Conservation (phyloP, 768 basidiomycete species). For the Sarcomyxa edulis region DNA sequence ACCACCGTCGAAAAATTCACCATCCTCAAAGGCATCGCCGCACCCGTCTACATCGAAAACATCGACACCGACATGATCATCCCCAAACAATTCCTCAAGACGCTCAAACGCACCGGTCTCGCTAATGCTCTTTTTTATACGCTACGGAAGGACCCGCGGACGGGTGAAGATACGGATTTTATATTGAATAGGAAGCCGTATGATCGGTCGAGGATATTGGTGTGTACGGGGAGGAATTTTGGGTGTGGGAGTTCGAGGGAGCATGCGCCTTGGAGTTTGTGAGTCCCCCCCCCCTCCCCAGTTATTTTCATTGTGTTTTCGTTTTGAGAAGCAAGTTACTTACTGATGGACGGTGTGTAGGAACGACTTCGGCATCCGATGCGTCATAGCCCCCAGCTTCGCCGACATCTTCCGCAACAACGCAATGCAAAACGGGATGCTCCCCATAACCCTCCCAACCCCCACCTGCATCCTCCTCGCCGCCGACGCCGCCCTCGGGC, state of each 20-base stretch:
- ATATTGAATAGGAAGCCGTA: slow-evolving; percentile 79
- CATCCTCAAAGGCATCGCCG: slow-evolving; percentile 67
- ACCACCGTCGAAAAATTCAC: slow-evolving; percentile 59
- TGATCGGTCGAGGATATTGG: slow-evolving; percentile 69
- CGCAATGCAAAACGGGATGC: slow-evolving; percentile 91
- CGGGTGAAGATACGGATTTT: slow-evolving; percentile 80
- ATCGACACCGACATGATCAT: slow-evolving; percentile 95
- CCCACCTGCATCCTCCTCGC: slow-evolving; percentile 69
- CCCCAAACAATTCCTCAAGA: slow-evolving; percentile 92
- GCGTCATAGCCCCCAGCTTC: slow-evolving; percentile 83
- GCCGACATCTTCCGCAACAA: slow-evolving; percentile 91
- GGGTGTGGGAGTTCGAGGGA: slow-evolving; percentile 89
- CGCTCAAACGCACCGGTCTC: slow-evolving; percentile 84
- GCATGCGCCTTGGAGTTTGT: slow-evolving; percentile 88
- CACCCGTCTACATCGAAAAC: slow-evolving; percentile 77
- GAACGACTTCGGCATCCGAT: slow-evolving; percentile 87
- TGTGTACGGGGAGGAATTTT: slow-evolving; percentile 86
- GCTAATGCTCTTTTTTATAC: slow-evolving; percentile 79
- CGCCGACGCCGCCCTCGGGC: slow-evolving; percentile 69
- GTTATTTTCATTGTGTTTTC: background rate
- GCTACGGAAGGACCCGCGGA: slow-evolving; percentile 72
- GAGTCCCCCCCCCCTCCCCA: slow-evolving; percentile 23
- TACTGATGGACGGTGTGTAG: slow-evolving; percentile 32
- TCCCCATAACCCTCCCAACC: slow-evolving; percentile 68
- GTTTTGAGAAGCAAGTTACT: background rate